Evolutionary conservation across 805 yeast genomes (phyloP).

Genomic region (Pachysolen tannophilus): DNA sequence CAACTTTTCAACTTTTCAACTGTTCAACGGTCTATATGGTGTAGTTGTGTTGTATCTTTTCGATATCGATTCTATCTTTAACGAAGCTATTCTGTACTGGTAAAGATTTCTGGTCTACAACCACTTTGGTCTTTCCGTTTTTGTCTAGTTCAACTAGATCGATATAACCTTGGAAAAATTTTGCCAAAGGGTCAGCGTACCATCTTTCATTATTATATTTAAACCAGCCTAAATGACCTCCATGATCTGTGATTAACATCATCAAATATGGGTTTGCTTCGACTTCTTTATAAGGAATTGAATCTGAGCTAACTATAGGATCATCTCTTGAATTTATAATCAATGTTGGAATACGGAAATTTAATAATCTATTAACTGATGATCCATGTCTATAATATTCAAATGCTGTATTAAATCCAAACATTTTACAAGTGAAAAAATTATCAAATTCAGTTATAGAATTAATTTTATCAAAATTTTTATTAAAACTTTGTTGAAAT

Average conservation of each 20-base stretch:
- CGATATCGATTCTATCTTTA: slow-evolving; percentile 1
- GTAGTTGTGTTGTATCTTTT: background rate
- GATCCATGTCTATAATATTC: slow-evolving; percentile 64
- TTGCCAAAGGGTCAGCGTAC: slow-evolving; percentile 47
- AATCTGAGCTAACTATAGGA: slow-evolving; percentile 52
- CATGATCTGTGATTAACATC: slow-evolving; percentile 52
- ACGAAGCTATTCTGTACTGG: background rate
- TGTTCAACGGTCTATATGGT: too few relatives aligned
- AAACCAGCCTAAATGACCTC: slow-evolving; percentile 85
- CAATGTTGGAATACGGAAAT: slow-evolving; percentile 55
- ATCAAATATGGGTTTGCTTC: slow-evolving; percentile 50
- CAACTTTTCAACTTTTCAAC: too few relatives aligned
- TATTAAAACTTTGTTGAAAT: slow-evolving; percentile 15
- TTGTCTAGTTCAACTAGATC: slow-evolving; percentile 16
- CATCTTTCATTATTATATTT: slow-evolving; percentile 54
- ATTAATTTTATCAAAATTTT: slow-evolving; percentile 18
- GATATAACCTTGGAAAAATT: slow-evolving; percentile 29
- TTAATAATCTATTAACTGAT: slow-evolving; percentile 40
- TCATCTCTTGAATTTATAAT: slow-evolving; percentile 65
- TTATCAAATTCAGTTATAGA: slow-evolving; percentile 55
- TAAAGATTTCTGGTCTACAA: background rate
- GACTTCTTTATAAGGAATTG: slow-evolving; percentile 46
- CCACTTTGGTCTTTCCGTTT: background rate
- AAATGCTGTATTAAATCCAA: slow-evolving; percentile 53
- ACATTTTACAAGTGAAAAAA: slow-evolving; percentile 52